Evolutionary conservation across 148 eudicot species (phyloP), one percentile per base, ranked within the genome.

Genomic region (Camellia sinensis): DNA sequence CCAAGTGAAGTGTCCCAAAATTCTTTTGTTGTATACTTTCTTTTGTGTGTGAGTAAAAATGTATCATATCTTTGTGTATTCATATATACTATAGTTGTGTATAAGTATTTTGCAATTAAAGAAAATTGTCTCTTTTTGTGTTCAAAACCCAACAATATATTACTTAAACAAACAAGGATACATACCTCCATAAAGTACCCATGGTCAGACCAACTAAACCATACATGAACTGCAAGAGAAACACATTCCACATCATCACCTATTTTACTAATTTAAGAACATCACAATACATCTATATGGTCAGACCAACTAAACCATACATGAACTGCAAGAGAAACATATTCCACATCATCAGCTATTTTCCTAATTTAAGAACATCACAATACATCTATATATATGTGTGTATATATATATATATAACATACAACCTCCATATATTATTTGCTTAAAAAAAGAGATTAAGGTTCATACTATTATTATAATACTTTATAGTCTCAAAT

Each of bases 141-240:
- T 1, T 29, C 37, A 29, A 29, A 29, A 29, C 37, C 37, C 37
- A 29, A 6, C n/a, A 63, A 37, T 18, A 64, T 7, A 73, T 52
- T 7, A 48, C 41, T 19, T 3, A 46, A 65, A 74, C 52, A 40
- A 48, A 11, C n/a, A 57, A 62, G 43, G 48, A 67, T 5, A 8
- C 75, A 53, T 92, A 94, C 94, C 98, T 96, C 99, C 98, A 96
- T 69, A 92, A 83, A 45, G 92, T 87, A 21, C 93, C 98, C 98
- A 96, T 93, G 50, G 95, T 83, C 37, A 96, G 79, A 73, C 98
- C 99, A 80, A 94, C 90, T 72, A 96, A 76, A 69, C 98, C 99
- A 75, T 96, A 93, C 91, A 90, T 83, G 77, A 93, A 87, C 97
- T 94, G 92, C 68, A 73, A 82, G 48, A 84, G 46, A 48, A 74